Conservation (phyloP, 495 filamentous ascomycete genomes). For the Lichina pygmaea region DNA sequence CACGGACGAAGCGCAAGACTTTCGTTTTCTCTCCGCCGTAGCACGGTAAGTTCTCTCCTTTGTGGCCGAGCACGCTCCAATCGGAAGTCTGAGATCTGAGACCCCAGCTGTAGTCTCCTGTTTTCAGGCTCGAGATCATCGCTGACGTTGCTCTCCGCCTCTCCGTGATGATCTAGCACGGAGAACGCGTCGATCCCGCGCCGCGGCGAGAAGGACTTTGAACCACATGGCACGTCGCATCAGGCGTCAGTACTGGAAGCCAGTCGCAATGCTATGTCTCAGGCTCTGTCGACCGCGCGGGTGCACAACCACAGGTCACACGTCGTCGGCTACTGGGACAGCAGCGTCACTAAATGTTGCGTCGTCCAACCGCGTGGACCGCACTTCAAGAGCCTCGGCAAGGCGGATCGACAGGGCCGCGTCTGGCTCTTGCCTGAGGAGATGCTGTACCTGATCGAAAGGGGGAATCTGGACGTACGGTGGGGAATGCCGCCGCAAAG, state of each 20-base stretch:
- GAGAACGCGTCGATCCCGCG: constrained; percentile 28
- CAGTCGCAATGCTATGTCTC: constrained; percentile 73
- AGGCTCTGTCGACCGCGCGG: constrained; percentile 48
- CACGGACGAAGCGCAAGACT: constrained; percentile 73
- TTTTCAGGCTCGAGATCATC: background rate
- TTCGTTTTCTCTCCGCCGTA: constrained; percentile 39
- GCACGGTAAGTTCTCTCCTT: constrained; percentile 15
- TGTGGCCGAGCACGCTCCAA: too few species aligned
- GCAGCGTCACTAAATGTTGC: constrained; percentile 11
- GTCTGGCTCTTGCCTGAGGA: constrained; percentile 84
- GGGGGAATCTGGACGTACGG: constrained; percentile 62
- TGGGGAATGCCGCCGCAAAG: constrained; percentile 17
- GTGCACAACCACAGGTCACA: constrained; percentile 27
- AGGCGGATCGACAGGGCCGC: constrained; percentile 24
- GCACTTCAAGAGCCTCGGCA: constrained; percentile 30
- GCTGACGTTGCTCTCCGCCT: background rate
- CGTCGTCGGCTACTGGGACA: constrained; percentile 25
- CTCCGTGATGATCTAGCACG: constrained; percentile 1
- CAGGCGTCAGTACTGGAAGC: constrained; percentile 51
- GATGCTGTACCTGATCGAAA: constrained; percentile 63
- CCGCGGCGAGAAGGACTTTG: constrained; percentile 90
- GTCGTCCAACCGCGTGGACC: constrained; percentile 22
- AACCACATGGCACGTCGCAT: constrained; percentile 60
- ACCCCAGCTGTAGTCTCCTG: background rate
- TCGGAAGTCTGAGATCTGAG: too few species aligned